These are phyloP conservation scores for Lachancea cidri DNA, from an alignment of 805 yeast species.

Conservation along the genomic window DNA sequence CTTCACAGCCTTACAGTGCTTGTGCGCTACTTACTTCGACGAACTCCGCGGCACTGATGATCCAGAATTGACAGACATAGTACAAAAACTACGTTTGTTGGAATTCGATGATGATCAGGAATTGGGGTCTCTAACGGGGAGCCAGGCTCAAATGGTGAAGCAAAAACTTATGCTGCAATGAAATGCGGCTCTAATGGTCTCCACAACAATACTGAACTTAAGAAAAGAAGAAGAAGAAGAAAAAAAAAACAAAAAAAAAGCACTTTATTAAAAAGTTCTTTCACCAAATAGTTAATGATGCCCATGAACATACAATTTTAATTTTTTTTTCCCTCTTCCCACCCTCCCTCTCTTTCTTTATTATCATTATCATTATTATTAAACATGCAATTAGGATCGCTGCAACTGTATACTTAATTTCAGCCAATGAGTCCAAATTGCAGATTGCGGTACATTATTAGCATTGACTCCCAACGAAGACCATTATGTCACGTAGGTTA, in stretches of 20 bases:
- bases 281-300: conserved; percentile 2
- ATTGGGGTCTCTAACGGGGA: conserved; percentile 21
- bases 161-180: conserved; percentile 26
- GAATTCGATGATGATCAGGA: conserved; percentile 27
- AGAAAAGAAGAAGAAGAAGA: too few relatives aligned
- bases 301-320: conserved; percentile 4
- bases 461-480: too few relatives aligned
- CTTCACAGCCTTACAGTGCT: conserved; percentile 45
- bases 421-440: too few relatives aligned
- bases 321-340: too few relatives aligned
- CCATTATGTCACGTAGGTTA: too few relatives aligned
- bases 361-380: too few relatives aligned
- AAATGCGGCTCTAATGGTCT: too few relatives aligned
- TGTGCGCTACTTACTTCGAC: conserved; percentile 28
- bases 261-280: not conserved
- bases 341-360: too few relatives aligned
- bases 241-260: conserved; percentile 1
- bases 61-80: conserved; percentile 2
- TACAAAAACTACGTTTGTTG: conserved; percentile 21
- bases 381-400: too few relatives aligned
- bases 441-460: too few relatives aligned
- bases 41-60: conserved; percentile 20
- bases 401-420: too few relatives aligned
- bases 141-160: not conserved
- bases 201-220: too few relatives aligned